Conservation (phyloP, 257 asterid species). For the Solanum ossicruentum region DNA sequence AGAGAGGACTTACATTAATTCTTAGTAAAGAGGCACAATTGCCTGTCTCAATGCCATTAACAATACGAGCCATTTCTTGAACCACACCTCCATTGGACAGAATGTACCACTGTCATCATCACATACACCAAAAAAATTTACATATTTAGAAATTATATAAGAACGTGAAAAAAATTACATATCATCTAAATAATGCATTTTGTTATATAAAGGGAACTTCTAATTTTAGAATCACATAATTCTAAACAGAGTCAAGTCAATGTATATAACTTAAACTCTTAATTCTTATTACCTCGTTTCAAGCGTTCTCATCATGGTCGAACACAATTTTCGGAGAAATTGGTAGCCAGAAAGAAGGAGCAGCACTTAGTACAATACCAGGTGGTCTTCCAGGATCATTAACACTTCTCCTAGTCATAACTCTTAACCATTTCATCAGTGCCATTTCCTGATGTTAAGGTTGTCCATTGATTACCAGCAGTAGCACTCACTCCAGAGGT, state of each 20-base stretch:
- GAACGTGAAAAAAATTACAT: neutral
- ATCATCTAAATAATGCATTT: no score
- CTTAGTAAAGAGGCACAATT: conserved; percentile 22
- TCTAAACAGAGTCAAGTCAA: no score
- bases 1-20: conserved; percentile 4
- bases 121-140: neutral
- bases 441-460: conserved; percentile 17
- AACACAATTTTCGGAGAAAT: conserved; percentile 22
- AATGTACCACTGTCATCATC: conserved; percentile 27
- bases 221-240: no score
- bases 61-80: conserved; percentile 20
- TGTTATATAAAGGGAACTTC: no score
- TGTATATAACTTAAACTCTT: neutral
- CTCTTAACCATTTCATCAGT: conserved; percentile 15
- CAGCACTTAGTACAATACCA: conserved; percentile 20
- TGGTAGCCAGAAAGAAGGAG: conserved; percentile 49
- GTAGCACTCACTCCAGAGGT: conserved; percentile 23
- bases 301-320: conserved; percentile 4
- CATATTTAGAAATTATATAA: neutral
- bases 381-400: conserved; percentile 26
- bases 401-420: conserved; percentile 28
- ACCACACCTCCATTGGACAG: conserved; percentile 14
- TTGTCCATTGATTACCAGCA: conserved; percentile 22
- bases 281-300: conserved; percentile 18
- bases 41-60: conserved; percentile 21